Percentiles rank a stretch among this genome's conserved stretches.
These are phyloP conservation scores for Nakazawaea ambrosiae DNA, from an alignment of 805 yeast species.

Conservation along the genomic window DNA sequence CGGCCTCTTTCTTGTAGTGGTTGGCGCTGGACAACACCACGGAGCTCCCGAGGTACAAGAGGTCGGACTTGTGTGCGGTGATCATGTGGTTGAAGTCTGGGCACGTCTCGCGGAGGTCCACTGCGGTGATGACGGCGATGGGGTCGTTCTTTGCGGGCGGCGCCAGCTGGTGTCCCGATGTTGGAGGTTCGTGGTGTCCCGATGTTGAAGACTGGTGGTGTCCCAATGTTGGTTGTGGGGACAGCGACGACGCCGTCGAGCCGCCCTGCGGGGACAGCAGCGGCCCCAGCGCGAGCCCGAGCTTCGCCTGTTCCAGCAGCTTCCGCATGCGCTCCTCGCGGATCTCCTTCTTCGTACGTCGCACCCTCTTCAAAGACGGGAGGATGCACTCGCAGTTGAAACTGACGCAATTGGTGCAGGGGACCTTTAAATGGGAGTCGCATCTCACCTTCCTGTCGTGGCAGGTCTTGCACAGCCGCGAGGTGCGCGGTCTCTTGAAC, in stretches of 20 bases:
- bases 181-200: neutral
- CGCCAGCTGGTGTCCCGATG: neutral
- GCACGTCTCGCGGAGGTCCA: constrained; percentile 12
- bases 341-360: constrained; percentile 24
- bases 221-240: too few species aligned
- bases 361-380: constrained; percentile 49
- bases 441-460: constrained; percentile 76
- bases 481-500: constrained; percentile 51
- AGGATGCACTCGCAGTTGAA: constrained; percentile 66
- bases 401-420: constrained; percentile 65
- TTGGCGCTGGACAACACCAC: constrained; percentile 39
- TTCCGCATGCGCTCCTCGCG: constrained; percentile 5
- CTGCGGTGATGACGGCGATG: constrained; percentile 12
- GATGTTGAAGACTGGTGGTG: too few species aligned
- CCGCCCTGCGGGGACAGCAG: too few species aligned
- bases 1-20: constrained; percentile 33
- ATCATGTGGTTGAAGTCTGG: constrained; percentile 14
- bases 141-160: neutral
- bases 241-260: too few species aligned
- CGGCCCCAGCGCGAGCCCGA: too few species aligned
- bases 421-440: constrained; percentile 52
- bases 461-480: constrained; percentile 73
- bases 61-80: constrained; percentile 14
- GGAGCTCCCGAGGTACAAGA: constrained; percentile 47
- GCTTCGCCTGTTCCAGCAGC: too few species aligned